Percentiles rank a stretch among this genome's conserved stretches.
phyloP scores from a whole-genome alignment of 2,329 filamentous ascomycete species.

The Verticillium isaacii region DNA sequence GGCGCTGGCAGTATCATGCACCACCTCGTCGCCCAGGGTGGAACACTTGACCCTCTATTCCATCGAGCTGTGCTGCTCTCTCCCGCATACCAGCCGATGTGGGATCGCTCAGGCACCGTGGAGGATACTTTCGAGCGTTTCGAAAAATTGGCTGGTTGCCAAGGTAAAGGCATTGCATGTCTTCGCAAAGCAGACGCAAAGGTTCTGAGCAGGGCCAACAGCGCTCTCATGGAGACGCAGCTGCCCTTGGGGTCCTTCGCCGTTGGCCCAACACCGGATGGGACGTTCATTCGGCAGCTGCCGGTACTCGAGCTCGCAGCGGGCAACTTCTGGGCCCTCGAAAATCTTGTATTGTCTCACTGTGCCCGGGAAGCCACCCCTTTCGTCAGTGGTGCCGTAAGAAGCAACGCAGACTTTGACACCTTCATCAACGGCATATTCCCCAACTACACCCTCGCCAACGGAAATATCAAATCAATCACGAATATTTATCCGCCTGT shows the following conservation, averaged over 20 bases:
- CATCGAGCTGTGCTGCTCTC: constrained; percentile 24
- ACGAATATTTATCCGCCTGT: constrained; percentile 22
- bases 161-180: constrained; percentile 19
- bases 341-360: constrained; percentile 24
- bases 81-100: constrained; percentile 28
- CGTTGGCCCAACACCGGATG: constrained; percentile 25
- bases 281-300: constrained; percentile 23
- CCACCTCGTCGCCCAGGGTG: constrained; percentile 40
- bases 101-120: constrained; percentile 23
- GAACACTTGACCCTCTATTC: constrained; percentile 38
- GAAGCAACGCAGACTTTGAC: constrained; percentile 26
- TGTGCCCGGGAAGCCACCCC: constrained; percentile 21
- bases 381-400: constrained; percentile 21
- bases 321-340: constrained; percentile 21
- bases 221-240: constrained; percentile 17
- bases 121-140: constrained; percentile 25
- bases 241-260: constrained; percentile 21
- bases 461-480: constrained; percentile 19
- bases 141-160: constrained; percentile 23
- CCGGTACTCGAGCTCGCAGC: constrained; percentile 22
- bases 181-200: constrained; percentile 18
- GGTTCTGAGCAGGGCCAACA: constrained; percentile 20
- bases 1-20: constrained; percentile 46
- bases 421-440: constrained; percentile 23
- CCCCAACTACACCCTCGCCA: constrained; percentile 23